These are phyloP conservation scores for Calycina marina DNA, from an alignment of 2,329 filamentous ascomycete species.

Conservation along the genomic window DNA sequence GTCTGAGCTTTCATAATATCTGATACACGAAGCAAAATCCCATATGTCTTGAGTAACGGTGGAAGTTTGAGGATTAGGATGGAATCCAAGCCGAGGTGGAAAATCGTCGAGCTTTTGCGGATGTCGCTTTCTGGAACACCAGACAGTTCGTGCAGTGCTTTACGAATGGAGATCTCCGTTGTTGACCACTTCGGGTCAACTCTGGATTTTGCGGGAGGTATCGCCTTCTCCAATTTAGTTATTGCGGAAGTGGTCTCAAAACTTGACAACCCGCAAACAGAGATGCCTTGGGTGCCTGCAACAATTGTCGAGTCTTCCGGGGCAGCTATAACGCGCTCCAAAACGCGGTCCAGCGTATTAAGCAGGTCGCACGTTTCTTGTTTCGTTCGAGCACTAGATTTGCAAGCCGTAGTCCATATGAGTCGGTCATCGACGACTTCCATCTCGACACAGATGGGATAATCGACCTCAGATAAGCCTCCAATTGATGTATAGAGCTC, in stretches of 20 bases:
- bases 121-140: conserved; percentile 44
- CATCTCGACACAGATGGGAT: conserved; percentile 70
- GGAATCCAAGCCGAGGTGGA: conserved; percentile 79
- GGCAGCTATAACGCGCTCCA: conserved; percentile 38
- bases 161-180: conserved; percentile 26
- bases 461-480: conserved; percentile 58
- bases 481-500: conserved; percentile 17
- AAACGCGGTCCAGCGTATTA: conserved; percentile 39
- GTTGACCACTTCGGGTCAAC: conserved; percentile 22
- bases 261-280: conserved; percentile 47
- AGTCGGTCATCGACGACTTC: conserved; percentile 42
- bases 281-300: conserved; percentile 36
- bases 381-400: conserved; percentile 36
- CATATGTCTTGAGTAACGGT: conserved; percentile 49
- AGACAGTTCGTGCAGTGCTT: conserved; percentile 42
- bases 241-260: too few relatives aligned
- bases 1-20: conserved; percentile 55
- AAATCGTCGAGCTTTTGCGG: conserved; percentile 47
- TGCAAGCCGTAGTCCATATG: conserved; percentile 59
- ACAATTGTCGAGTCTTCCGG: conserved; percentile 36
- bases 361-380: conserved; percentile 37
- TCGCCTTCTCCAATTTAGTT: background rate
- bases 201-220: background rate
- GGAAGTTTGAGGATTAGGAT: conserved; percentile 81
- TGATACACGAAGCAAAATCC: conserved; percentile 50